These are phyloP conservation scores for Castanea crenata DNA, from an alignment of 306 rosid species.

Conservation along the genomic window DNA sequence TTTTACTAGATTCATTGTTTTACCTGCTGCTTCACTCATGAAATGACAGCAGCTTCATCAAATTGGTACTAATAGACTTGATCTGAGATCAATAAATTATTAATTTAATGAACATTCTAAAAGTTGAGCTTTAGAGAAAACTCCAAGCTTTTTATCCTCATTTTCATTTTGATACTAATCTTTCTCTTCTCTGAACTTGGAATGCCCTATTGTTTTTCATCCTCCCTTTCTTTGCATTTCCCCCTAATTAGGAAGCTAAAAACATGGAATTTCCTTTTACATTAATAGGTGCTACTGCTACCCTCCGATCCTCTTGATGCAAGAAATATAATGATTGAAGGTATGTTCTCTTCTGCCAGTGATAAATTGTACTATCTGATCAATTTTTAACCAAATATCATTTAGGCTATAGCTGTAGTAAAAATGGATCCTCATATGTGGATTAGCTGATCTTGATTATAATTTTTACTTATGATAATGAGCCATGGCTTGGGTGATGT, in stretches of 20 bases:
- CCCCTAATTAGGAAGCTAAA: slow-evolving; percentile 22
- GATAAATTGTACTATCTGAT: slow-evolving; percentile 3
- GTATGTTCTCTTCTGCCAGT: slow-evolving; percentile 38
- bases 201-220: background rate
- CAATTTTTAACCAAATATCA: background rate
- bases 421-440: slow-evolving; percentile 1
- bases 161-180: slow-evolving; percentile 1
- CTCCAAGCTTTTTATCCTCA: background rate
- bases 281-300: slow-evolving; percentile 60
- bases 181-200: slow-evolving; percentile 12
- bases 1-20: slow-evolving; percentile 19
- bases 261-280: slow-evolving; percentile 8
- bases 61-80: background rate
- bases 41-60: background rate
- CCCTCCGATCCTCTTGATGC: slow-evolving; percentile 97
- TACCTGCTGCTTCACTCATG: slow-evolving; percentile 11
- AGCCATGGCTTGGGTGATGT: background rate
- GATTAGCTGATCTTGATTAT: background rate
- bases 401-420: background rate
- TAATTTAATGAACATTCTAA: background rate
- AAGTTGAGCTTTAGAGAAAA: slow-evolving; percentile 6
- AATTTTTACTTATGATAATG: background rate
- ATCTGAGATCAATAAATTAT: slow-evolving; percentile 4
- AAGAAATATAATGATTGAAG: slow-evolving; percentile 96
- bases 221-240: slow-evolving; percentile 11